These are phyloP conservation scores for Tanacetum coccineum DNA, from an alignment of 129 eudicot genomes.

Conservation along the genomic window DNA sequence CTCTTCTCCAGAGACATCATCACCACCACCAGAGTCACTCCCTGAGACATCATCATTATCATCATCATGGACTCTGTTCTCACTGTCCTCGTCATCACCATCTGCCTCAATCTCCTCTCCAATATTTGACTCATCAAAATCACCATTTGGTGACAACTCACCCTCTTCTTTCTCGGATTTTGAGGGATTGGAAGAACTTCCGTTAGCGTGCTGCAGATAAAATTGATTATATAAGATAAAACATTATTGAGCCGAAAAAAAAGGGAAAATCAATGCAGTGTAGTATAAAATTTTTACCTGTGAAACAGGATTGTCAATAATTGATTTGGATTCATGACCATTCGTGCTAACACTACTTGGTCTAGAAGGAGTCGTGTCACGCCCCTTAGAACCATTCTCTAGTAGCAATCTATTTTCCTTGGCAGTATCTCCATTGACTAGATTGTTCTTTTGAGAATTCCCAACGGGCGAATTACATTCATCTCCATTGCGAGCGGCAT, in stretches of 20 bases:
- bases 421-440: conserved; percentile 40
- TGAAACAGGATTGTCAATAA: conserved; percentile 19
- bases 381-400: too few species aligned
- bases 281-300: too few species aligned
- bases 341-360: neutral
- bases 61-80: conserved; percentile 37
- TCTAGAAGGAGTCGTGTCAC: too few species aligned
- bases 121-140: conserved; percentile 57
- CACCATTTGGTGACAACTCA: conserved; percentile 81
- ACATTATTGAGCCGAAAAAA: conserved; percentile 35
- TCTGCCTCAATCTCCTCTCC: conserved; percentile 60
- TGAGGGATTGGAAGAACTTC: conserved; percentile 43
- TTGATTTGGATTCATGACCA: conserved; percentile 46
- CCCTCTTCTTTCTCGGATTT: conserved; percentile 97
- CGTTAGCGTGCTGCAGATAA: conserved; percentile 17
- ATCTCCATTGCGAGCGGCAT: conserved; percentile 51
- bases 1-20: conserved; percentile 76
- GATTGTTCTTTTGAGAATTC: conserved; percentile 25
- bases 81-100: conserved; percentile 67
- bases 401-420: conserved; percentile 30
- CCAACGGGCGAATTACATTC: conserved; percentile 36
- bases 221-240: conserved; percentile 2
- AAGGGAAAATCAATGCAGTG: neutral
- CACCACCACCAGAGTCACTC: conserved; percentile 77
- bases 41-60: conserved; percentile 67